Evolutionary conservation across 1,284 basidiomycete genomes (phyloP).

Genomic region (Butyriboletus appendiculatus): DNA sequence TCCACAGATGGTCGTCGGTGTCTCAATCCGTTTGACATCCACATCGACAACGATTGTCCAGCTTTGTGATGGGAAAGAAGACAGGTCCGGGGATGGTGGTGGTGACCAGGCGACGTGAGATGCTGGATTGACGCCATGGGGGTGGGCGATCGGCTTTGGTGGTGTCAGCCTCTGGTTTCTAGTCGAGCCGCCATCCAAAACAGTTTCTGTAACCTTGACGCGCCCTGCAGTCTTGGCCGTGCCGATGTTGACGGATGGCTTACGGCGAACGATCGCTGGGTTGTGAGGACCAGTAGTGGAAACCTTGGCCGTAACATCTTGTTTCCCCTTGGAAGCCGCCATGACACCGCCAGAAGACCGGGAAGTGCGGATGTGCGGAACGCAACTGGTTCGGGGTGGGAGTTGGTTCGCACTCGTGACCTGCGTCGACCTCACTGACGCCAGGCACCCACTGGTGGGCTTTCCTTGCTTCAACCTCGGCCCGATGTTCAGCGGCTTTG

Average conservation of each 20-base stretch:
- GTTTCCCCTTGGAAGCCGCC: not conserved
- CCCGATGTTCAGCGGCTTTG: not conserved
- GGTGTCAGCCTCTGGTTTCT: not conserved
- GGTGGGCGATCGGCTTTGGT: not conserved
- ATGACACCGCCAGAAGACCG: not conserved
- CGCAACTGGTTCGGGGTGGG: not conserved
- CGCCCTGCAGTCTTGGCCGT: not conserved
- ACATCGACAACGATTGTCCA: not conserved
- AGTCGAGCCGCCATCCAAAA: not conserved
- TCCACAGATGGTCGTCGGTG: not conserved
- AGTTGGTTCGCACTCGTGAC: not conserved
- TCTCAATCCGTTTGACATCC: not conserved
- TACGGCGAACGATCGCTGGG: not conserved
- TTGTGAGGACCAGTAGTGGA: not conserved
- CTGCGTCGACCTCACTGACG: not conserved
- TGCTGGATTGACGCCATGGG: not conserved
- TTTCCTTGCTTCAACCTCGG: not conserved
- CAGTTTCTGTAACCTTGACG: not conserved
- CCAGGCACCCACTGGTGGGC: not conserved
- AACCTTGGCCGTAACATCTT: not conserved
- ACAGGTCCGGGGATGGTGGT: not conserved
- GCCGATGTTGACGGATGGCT: not conserved
- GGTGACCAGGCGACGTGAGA: not conserved
- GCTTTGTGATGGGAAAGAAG: constrained; percentile 8
- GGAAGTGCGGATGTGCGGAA: not conserved